Percentiles rank a stretch among this genome's conserved stretches.
These are phyloP conservation scores for Ceratobasidium sp. DNA, from an alignment of 1,284 basidiomycete genomes.

Conservation along the genomic window DNA sequence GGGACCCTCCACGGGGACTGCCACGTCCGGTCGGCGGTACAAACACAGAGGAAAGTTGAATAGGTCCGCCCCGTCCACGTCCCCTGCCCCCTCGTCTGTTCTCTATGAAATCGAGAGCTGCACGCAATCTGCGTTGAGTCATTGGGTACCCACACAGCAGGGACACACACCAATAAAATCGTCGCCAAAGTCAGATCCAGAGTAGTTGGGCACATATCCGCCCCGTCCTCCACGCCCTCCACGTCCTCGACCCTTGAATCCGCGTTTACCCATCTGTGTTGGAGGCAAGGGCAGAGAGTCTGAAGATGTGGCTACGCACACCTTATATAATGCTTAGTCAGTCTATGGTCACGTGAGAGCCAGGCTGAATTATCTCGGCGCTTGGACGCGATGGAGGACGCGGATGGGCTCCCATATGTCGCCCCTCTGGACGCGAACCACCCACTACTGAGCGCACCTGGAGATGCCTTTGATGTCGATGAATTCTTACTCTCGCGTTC, in stretches of 20 bases:
- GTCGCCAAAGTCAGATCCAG: constrained; percentile 25
- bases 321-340: neutral
- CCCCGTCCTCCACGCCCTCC: constrained; percentile 39
- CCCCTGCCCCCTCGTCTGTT: neutral
- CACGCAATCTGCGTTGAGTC: neutral
- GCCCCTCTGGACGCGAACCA: constrained; percentile 37
- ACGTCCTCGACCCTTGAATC: constrained; percentile 33
- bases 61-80: constrained; percentile 12
- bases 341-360: neutral
- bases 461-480: constrained; percentile 79
- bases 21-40: constrained; percentile 5
- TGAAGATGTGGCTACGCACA: constrained; percentile 40
- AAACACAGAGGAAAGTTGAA: constrained; percentile 30
- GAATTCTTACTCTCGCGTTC: constrained; percentile 89
- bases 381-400: constrained; percentile 39
- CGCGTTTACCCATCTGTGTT: constrained; percentile 30
- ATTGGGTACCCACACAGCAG: neutral
- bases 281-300: constrained; percentile 33
- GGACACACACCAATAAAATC: constrained; percentile 30
- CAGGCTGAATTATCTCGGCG: constrained; percentile 17
- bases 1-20: constrained; percentile 6
- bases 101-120: constrained; percentile 10
- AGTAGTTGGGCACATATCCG: neutral
- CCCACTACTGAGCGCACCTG: constrained; percentile 36
- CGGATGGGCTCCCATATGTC: constrained; percentile 37